phyloP scores from a whole-genome alignment of 106 monocot species.

The Dioscorea zingiberensis region DNA sequence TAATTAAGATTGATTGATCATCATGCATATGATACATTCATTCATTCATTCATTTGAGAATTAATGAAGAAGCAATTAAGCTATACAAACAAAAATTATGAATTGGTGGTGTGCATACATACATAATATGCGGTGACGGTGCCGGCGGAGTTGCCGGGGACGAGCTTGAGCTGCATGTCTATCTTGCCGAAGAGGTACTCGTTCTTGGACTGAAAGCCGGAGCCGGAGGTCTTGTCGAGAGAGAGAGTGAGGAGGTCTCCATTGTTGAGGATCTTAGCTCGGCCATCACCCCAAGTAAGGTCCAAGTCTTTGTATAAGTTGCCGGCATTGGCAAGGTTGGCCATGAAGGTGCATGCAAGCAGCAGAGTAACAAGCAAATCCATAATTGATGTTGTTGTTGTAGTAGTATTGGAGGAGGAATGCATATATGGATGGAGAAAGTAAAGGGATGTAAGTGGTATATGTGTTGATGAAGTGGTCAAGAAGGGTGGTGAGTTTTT shows the following conservation, averaged over 20 bases:
- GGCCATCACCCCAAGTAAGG: constrained; percentile 11
- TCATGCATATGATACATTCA: too few relatives aligned
- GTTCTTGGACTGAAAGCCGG: constrained; percentile 14
- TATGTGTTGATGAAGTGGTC: not conserved
- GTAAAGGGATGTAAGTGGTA: too few relatives aligned
- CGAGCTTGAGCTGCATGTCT: constrained; percentile 16
- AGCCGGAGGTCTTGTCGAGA: constrained; percentile 11
- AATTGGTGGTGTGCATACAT: too few relatives aligned
- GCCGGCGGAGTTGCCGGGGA: constrained; percentile 13
- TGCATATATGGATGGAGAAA: too few relatives aligned
- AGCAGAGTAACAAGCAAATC: not conserved
- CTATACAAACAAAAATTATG: too few relatives aligned
- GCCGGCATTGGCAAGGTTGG: not conserved
- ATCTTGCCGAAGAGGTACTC: constrained; percentile 14
- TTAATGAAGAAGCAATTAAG: too few relatives aligned
- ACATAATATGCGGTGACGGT: constrained; percentile 18
- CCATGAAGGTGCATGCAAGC: not conserved
- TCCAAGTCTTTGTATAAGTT: constrained; percentile 12
- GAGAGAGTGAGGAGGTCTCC: constrained; percentile 11
- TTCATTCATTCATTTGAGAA: too few relatives aligned
- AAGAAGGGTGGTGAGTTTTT: not conserved
- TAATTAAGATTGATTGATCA: too few relatives aligned
- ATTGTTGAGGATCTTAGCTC: constrained; percentile 11
- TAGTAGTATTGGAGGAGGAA: too few relatives aligned
- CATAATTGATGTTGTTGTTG: too few relatives aligned